Evolutionary conservation across 176 grass and related monocot genomes (phyloP).

Genomic region (Tillandsia leiboldiana): DNA sequence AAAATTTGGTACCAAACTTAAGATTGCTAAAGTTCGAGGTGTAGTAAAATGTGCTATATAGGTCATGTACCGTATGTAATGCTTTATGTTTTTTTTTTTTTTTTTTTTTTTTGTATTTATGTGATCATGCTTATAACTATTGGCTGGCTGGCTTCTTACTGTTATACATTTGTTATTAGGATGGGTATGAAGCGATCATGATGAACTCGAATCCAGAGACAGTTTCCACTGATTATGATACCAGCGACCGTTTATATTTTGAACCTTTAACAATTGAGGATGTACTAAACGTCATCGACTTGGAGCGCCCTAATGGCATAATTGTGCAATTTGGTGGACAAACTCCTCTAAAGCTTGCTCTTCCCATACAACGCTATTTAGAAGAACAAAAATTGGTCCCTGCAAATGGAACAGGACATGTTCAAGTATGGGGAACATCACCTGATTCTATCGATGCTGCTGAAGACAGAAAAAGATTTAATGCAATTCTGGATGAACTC

Average conservation of each 20-base stretch:
- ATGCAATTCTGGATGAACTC: slow-evolving; percentile 87
- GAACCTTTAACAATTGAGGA: slow-evolving; percentile 93
- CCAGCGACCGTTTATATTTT: slow-evolving; percentile 87
- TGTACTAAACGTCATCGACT: slow-evolving; percentile 81
- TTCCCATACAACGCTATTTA: slow-evolving; percentile 65
- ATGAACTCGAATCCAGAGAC: slow-evolving; percentile 99
- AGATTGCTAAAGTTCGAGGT: too few relatives aligned
- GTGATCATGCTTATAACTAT: not conserved
- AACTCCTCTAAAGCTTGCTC: slow-evolving; percentile 92
- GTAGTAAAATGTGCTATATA: too few relatives aligned
- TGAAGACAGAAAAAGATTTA: slow-evolving; percentile 91
- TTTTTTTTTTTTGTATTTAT: not conserved
- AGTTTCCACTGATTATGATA: slow-evolving; percentile 97
- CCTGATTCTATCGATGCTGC: slow-evolving; percentile 98
- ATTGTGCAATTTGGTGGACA: slow-evolving; percentile 96
- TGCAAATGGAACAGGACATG: slow-evolving; percentile 44
- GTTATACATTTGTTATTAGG: slow-evolving; percentile 24
- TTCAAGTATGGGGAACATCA: slow-evolving; percentile 93
- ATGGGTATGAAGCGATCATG: slow-evolving; percentile 93
- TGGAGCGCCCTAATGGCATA: slow-evolving; percentile 88
- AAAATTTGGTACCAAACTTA: too few relatives aligned
- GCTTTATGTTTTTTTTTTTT: not conserved
- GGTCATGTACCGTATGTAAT: too few relatives aligned
- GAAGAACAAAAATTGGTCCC: slow-evolving; percentile 50
- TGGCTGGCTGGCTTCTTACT: not conserved